phyloP scores from a whole-genome alignment of 2,329 filamentous ascomycete genomes.

The Mariannaea elegans region DNA sequence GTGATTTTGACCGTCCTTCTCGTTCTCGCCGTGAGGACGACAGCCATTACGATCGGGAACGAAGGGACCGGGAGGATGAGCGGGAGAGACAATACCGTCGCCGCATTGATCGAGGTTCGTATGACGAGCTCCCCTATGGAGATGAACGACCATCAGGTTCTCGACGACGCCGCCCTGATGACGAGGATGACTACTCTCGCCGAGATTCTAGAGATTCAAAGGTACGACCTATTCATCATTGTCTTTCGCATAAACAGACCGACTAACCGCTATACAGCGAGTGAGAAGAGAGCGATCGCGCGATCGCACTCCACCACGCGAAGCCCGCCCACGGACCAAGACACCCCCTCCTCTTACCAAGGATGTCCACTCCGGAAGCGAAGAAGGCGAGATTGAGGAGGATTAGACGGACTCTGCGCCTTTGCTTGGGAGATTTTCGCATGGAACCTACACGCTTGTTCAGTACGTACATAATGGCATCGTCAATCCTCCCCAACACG shows the following conservation, averaged over 20 bases:
- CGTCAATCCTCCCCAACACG: conserved; percentile 32
- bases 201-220: conserved; percentile 75
- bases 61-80: conserved; percentile 88
- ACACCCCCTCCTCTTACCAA: conserved; percentile 57
- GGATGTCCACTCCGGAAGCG: conserved; percentile 78
- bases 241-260: too few species aligned
- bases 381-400: conserved; percentile 98
- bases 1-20: conserved; percentile 59
- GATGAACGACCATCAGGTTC: conserved; percentile 73
- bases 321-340: conserved; percentile 65
- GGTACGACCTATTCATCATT: conserved; percentile 50
- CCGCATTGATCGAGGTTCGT: conserved; percentile 76
- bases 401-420: conserved; percentile 38
- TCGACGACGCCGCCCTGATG: conserved; percentile 80
- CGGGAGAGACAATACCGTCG: conserved; percentile 88
- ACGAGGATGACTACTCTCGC: conserved; percentile 74
- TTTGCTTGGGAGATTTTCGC: conserved; percentile 15
- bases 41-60: conserved; percentile 83
- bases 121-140: conserved; percentile 92
- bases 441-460: conserved; percentile 27
- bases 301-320: conserved; percentile 69
- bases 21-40: conserved; percentile 69
- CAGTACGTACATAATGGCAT: conserved; percentile 43
- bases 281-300: conserved; percentile 65
- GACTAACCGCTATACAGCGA: conserved; percentile 56